Conservation (phyloP, 2,329 filamentous ascomycete species). For the Xylaria sp. region DNA sequence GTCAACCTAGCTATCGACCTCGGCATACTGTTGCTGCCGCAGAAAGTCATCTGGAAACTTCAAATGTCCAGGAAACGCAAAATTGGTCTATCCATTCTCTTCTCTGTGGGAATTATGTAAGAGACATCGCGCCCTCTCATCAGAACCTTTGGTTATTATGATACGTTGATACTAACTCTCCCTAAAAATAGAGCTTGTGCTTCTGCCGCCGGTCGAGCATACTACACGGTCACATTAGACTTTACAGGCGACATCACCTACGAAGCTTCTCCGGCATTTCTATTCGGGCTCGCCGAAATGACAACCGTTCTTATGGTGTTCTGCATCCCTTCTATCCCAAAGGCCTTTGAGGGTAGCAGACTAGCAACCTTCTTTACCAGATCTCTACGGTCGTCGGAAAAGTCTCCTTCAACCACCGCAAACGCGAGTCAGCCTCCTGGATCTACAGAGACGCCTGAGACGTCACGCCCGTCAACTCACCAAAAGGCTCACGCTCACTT, state of each 20-base stretch:
- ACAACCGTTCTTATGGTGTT: conserved; percentile 18
- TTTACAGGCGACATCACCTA: conserved; percentile 11
- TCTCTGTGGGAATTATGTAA: conserved; percentile 31
- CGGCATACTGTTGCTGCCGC: conserved; percentile 52
- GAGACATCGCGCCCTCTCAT: neutral
- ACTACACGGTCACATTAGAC: conserved; percentile 1
- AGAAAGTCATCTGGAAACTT: conserved; percentile 54
- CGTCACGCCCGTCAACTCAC: neutral
- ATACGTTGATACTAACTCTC: neutral
- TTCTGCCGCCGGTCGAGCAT: conserved; percentile 17
- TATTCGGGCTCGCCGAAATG: conserved; percentile 17
- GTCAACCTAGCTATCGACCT: conserved; percentile 46
- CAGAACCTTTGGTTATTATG: too few relatives aligned
- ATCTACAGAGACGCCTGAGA: neutral
- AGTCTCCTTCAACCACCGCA: neutral
- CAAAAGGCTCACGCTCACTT: neutral
- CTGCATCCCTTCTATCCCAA: conserved; percentile 18
- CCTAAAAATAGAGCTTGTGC: conserved; percentile 3
- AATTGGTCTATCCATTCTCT: conserved; percentile 31
- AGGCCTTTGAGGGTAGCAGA: conserved; percentile 9
- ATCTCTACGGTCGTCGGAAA: neutral
- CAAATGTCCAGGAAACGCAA: conserved; percentile 48
- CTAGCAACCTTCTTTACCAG: neutral
- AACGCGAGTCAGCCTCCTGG: neutral
- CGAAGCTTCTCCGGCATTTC: conserved; percentile 7